Percentiles rank a stretch among this genome's conserved stretches.
phyloP scores from a whole-genome alignment of 345 rosid species.

The Cochlearia excelsa region DNA sequence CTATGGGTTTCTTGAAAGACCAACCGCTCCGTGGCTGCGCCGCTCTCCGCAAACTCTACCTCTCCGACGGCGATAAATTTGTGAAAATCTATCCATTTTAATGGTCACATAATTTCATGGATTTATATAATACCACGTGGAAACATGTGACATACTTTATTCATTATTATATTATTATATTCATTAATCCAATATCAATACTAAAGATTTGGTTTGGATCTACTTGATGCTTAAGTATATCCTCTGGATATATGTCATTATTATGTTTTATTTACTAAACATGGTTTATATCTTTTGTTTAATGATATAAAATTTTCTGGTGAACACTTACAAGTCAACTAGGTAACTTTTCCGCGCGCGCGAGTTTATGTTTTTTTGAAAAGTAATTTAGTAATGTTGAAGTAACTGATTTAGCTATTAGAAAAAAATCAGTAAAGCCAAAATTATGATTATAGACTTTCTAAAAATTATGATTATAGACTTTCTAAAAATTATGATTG shows the following conservation, averaged over 20 bases:
- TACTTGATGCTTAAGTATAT: neutral
- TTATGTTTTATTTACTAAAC: too few relatives aligned
- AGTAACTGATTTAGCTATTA: too few relatives aligned
- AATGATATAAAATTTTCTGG: too few relatives aligned
- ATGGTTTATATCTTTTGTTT: too few relatives aligned
- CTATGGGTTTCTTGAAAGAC: slow-evolving; percentile 59
- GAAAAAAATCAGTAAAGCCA: too few relatives aligned
- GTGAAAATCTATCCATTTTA: slow-evolving; percentile 1
- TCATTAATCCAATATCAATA: slow-evolving; percentile 1
- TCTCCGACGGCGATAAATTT: slow-evolving; percentile 34
- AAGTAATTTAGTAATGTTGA: too few relatives aligned
- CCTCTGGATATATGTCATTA: slow-evolving; percentile 6
- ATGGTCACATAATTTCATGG: slow-evolving; percentile 34
- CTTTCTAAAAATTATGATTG: too few relatives aligned
- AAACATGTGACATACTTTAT: slow-evolving; percentile 21
- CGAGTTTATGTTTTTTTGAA: too few relatives aligned
- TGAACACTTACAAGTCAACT: too few relatives aligned
- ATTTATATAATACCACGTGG: slow-evolving; percentile 29
- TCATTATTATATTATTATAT: neutral
- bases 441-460: too few relatives aligned
- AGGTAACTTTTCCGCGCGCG: too few relatives aligned
- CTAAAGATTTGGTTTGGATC: neutral
- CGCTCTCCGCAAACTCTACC: slow-evolving; percentile 41
- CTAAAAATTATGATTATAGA: too few relatives aligned
- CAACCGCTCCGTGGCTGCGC: slow-evolving; percentile 42